Evolutionary conservation across 768 basidiomycete genomes (phyloP).

Genomic region (Phlebiopsis flavidoalba): DNA sequence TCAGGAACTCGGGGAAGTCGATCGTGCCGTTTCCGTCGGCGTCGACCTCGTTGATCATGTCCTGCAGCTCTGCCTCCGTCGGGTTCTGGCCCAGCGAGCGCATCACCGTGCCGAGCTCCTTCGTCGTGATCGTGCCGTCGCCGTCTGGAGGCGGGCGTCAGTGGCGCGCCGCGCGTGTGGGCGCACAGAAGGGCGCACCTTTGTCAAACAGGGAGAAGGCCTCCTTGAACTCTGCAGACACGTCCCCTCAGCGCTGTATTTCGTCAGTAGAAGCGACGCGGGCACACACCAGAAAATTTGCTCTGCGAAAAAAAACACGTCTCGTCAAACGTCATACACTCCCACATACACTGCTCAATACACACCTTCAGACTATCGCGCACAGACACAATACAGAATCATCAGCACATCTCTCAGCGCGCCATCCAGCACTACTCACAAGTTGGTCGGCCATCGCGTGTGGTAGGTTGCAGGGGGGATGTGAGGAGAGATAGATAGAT

Average conservation of each 20-base stretch:
- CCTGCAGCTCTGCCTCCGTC: constrained; percentile 85
- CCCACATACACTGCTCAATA: not conserved
- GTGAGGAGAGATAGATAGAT: not conserved
- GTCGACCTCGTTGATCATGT: constrained; percentile 95
- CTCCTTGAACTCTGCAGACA: constrained; percentile 88
- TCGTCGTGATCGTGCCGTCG: constrained; percentile 89
- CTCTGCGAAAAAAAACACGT: constrained; percentile 43
- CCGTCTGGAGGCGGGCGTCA: constrained; percentile 49
- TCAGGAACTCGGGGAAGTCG: constrained; percentile 76
- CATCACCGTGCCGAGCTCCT: constrained; percentile 92
- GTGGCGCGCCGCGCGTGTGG: not conserved
- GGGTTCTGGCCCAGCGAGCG: constrained; percentile 91
- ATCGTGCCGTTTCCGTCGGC: constrained; percentile 86
- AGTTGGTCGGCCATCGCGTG: constrained; percentile 48
- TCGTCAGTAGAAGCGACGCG: not conserved
- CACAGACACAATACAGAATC: not conserved
- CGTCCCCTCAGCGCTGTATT: not conserved
- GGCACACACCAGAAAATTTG: constrained; percentile 79
- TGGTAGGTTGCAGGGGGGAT: constrained; percentile 5
- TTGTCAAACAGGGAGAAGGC: constrained; percentile 98
- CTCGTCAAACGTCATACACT: constrained; percentile 10
- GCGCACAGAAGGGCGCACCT: constrained; percentile 41
- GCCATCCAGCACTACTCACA: constrained; percentile 28
- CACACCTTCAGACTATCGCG: constrained; percentile 22
- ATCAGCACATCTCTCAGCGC: not conserved